Evolutionary conservation across 352 stramenopile species (phyloP).

Genomic region (Globisporangium emineosum): DNA sequence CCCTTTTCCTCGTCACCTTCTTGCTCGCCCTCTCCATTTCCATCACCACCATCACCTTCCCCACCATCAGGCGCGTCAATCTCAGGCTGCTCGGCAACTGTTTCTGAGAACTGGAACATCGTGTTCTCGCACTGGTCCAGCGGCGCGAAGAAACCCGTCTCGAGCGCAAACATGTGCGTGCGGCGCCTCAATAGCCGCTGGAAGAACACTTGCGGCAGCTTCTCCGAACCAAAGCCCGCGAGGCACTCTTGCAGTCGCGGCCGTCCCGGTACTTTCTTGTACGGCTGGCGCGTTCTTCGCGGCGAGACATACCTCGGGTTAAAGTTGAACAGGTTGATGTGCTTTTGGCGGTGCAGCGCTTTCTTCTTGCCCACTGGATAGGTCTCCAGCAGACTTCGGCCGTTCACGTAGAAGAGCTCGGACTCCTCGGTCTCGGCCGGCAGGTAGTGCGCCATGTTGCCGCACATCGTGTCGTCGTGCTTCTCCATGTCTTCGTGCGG

Average conservation of each 20-base stretch:
- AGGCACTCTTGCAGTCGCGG: constrained; percentile 35
- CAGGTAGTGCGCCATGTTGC: constrained; percentile 63
- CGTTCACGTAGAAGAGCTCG: constrained; percentile 58
- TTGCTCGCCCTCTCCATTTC: background rate
- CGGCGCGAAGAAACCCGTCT: constrained; percentile 18
- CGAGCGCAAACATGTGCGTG: constrained; percentile 32
- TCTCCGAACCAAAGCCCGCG: constrained; percentile 30
- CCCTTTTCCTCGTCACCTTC: too few species aligned
- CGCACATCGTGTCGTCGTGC: constrained; percentile 60
- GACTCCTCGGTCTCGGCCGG: constrained; percentile 23
- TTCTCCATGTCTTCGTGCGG: constrained; percentile 52
- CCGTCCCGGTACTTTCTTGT: constrained; percentile 9
- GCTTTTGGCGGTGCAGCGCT: constrained; percentile 6
- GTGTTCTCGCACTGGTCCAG: constrained; percentile 15
- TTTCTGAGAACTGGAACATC: constrained; percentile 4
- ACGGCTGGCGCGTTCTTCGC: constrained; percentile 1
- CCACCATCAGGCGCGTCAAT: background rate
- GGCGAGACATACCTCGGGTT: constrained; percentile 10
- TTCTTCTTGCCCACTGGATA: constrained; percentile 36
- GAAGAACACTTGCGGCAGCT: constrained; percentile 29
- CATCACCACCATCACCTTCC: background rate
- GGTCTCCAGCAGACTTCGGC: constrained; percentile 48
- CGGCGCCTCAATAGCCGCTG: constrained; percentile 29
- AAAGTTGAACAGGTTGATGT: constrained; percentile 16
- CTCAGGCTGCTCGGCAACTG: background rate